phyloP scores from a whole-genome alignment of 2,329 filamentous ascomycete species.

The Fusarium sp. region DNA sequence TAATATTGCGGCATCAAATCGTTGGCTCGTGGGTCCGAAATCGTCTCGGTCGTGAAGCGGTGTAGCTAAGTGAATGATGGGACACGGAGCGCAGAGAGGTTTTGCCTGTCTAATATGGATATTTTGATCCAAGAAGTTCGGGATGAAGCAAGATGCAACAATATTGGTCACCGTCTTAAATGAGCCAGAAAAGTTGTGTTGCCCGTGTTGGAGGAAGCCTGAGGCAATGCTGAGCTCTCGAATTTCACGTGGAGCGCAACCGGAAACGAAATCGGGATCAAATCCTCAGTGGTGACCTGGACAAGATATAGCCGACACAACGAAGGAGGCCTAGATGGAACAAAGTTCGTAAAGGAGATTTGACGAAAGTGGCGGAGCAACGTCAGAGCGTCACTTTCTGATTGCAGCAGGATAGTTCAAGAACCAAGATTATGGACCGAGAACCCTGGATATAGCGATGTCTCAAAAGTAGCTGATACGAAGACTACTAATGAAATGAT shows the following conservation, averaged over 20 bases:
- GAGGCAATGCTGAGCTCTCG: neutral
- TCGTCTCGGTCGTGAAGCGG: conserved; percentile 45
- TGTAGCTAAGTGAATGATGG: conserved; percentile 28
- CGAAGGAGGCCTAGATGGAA: conserved; percentile 43
- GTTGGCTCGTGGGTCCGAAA: conserved; percentile 35
- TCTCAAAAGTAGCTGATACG: conserved; percentile 11
- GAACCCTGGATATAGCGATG: conserved; percentile 13
- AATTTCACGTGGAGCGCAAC: conserved; percentile 7
- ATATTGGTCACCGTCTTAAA: conserved; percentile 9
- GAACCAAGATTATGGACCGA: conserved; percentile 20
- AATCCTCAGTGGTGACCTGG: conserved; percentile 25
- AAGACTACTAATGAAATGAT: conserved; percentile 18
- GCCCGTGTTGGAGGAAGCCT: conserved; percentile 10
- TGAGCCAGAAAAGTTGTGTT: conserved; percentile 17
- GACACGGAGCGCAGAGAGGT: conserved; percentile 16
- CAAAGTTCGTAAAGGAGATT: conserved; percentile 6
- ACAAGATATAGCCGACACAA: conserved; percentile 41
- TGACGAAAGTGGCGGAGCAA: conserved; percentile 42
- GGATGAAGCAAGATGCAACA: conserved; percentile 11
- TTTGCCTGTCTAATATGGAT: conserved; percentile 25
- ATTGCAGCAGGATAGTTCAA: conserved; percentile 22
- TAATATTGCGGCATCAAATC: conserved; percentile 45
- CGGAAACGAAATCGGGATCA: conserved; percentile 6
- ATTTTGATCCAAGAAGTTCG: conserved; percentile 2
- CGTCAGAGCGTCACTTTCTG: conserved; percentile 41